phyloP scores from a whole-genome alignment of 73 alveolate genomes.

The Paramecium octaurelia region DNA sequence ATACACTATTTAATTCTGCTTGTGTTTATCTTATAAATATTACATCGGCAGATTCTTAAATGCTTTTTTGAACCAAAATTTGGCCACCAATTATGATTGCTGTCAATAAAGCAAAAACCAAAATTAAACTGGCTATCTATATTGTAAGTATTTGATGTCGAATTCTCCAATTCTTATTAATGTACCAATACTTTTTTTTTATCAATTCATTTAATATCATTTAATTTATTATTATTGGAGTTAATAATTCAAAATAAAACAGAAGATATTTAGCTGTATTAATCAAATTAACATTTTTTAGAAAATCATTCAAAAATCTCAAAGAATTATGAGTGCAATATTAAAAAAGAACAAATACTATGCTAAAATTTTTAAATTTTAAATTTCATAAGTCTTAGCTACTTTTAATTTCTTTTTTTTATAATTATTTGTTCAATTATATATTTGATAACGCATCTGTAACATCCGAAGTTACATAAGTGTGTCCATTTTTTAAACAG shows the following conservation, averaged over 20 bases:
- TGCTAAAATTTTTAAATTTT: background rate
- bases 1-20: background rate
- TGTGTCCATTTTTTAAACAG: background rate
- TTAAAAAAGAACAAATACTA: no score
- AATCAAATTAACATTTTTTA: no score
- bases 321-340: background rate
- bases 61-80: background rate
- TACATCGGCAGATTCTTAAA: background rate
- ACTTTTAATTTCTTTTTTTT: background rate
- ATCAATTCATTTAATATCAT: constrained; percentile 2
- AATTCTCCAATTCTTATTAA: background rate
- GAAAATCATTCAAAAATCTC: background rate
- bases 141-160: background rate
- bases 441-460: background rate
- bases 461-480: background rate
- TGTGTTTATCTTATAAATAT: background rate
- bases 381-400: background rate
- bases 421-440: background rate
- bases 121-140: background rate
- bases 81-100: background rate
- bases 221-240: background rate
- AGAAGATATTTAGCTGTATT: background rate
- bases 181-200: background rate
- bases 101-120: background rate
- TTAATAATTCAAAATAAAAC: background rate